phyloP scores from a whole-genome alignment of 805 yeast genomes.

The Pichia membranifaciens region DNA sequence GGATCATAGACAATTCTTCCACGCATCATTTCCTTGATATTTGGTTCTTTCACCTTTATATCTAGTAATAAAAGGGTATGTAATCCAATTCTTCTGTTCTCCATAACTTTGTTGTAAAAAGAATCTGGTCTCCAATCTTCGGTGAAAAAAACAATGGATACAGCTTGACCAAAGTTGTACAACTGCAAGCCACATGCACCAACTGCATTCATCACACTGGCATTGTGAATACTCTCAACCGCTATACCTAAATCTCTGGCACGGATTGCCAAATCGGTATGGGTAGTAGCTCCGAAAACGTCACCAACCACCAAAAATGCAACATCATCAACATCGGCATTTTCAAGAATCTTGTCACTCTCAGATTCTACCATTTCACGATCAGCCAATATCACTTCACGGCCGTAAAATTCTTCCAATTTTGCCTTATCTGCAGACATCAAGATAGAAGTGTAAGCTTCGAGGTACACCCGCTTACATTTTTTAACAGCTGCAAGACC shows the following conservation, averaged over 20 bases:
- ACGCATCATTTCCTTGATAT: conserved; percentile 87
- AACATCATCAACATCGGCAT: conserved; percentile 74
- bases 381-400: conserved; percentile 82
- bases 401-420: conserved; percentile 79
- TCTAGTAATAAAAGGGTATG: conserved; percentile 87
- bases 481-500: conserved; percentile 79
- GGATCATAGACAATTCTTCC: conserved; percentile 93
- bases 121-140: conserved; percentile 96
- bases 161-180: conserved; percentile 94
- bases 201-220: conserved; percentile 96
- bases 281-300: conserved; percentile 97
- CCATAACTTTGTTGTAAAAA: conserved; percentile 83
- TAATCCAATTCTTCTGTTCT: conserved; percentile 83
- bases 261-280: conserved; percentile 86
- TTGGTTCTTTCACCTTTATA: conserved; percentile 95
- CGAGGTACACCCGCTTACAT: conserved; percentile 88
- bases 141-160: conserved; percentile 93
- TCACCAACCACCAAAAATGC: conserved; percentile 97
- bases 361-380: conserved; percentile 91
- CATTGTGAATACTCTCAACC: conserved; percentile 85
- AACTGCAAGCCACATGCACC: conserved; percentile 97
- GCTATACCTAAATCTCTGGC: conserved; percentile 79
- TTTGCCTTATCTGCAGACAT: conserved; percentile 83
- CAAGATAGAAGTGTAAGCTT: conserved; percentile 89
- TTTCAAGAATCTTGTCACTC: conserved; percentile 72